Base-by-base conservation (phyloP, 306 rosid genomes). In the Parietaria judaica region DNA sequence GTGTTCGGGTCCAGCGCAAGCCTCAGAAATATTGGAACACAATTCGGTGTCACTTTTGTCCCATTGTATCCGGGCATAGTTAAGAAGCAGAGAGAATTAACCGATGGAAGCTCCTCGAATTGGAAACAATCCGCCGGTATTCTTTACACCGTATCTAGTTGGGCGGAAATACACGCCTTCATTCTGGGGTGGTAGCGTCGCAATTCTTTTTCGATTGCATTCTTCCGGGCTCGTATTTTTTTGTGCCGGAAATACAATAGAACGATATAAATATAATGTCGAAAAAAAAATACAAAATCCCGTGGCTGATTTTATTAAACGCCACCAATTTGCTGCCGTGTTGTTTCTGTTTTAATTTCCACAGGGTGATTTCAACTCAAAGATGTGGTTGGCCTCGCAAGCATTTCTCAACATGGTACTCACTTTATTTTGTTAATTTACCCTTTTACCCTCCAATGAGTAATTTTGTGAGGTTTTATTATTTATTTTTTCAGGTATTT, bases 151-250 rank as follows among this genome's bases (percentile, higher is more conserved):
- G 97, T 77, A 63, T 74, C 81, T 66, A 70, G 84, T 74, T 94
- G 99, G 99, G 94, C 94, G 31, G 99, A 94, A 83, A 88, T 94
- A 63, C 97, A 94, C 73, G 97, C 99, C 68, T 86, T 89, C 73
- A 79, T 94, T 67, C 76, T 94, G 81, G 99, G 97, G 68, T 83
- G 90, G 72, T 84, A 89, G 90, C 55, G 70, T 74, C 74, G 37
- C 14, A 6, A 31, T 66, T 59, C 38, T 55, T 56, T 51, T 23
- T 23, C 31, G 31, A 23, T 23, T 23, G 31, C 70, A 43, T 77
- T 86, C 70, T 57, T 70, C 35, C 6, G 77, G 69, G 71, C 77
- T 72, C 70, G 70, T 56, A 49, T 9, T 63, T 64, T 66, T 77
- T 70, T 78, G 83, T 73, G 31, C 65, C 72, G 77, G 83, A 55